A percentile compares a stretch with the other conserved stretches of the same genome.
Evolutionary conservation across 2,329 filamentous ascomycete species (phyloP).

Genomic region (Trichophyton mentagrophytes): DNA sequence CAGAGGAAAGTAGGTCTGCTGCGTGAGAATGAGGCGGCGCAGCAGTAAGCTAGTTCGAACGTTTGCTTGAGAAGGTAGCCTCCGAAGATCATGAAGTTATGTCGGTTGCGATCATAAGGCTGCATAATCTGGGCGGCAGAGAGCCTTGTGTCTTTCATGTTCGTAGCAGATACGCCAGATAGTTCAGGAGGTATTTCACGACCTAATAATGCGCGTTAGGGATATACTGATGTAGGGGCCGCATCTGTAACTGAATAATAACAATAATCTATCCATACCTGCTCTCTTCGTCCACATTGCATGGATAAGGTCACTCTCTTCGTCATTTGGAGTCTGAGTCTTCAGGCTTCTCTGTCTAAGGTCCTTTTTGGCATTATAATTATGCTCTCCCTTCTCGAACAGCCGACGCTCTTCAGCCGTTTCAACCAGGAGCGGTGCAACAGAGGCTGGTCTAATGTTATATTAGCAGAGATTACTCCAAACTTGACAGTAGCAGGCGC

Average conservation of each 20-base stretch:
- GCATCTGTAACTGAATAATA: neutral
- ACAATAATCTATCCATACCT: constrained; percentile 36
- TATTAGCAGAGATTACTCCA: neutral
- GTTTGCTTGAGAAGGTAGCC: constrained; percentile 62
- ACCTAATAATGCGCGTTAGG: neutral
- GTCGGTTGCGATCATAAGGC: constrained; percentile 55
- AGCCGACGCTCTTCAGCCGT: constrained; percentile 53
- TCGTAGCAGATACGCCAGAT: constrained; percentile 30
- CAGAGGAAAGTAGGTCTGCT: constrained; percentile 58
- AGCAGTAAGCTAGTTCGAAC: constrained; percentile 65
- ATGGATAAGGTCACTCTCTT: constrained; percentile 60
- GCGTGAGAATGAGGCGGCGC: constrained; percentile 57
- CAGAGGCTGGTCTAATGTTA: constrained; percentile 42
- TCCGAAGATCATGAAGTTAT: constrained; percentile 69
- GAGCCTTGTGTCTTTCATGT: constrained; percentile 51
- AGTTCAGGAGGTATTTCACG: neutral
- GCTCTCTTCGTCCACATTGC: constrained; percentile 56
- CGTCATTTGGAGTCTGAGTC: constrained; percentile 55
- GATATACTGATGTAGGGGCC: neutral
- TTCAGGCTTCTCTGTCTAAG: constrained; percentile 48
- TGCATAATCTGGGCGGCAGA: constrained; percentile 63
- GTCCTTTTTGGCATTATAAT: constrained; percentile 55
- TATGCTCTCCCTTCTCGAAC: constrained; percentile 51
- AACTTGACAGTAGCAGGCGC: neutral
- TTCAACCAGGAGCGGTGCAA: constrained; percentile 49